Conservation (phyloP, 2,329 filamentous ascomycete genomes). For the Dendrostoma leiphaemia region DNA sequence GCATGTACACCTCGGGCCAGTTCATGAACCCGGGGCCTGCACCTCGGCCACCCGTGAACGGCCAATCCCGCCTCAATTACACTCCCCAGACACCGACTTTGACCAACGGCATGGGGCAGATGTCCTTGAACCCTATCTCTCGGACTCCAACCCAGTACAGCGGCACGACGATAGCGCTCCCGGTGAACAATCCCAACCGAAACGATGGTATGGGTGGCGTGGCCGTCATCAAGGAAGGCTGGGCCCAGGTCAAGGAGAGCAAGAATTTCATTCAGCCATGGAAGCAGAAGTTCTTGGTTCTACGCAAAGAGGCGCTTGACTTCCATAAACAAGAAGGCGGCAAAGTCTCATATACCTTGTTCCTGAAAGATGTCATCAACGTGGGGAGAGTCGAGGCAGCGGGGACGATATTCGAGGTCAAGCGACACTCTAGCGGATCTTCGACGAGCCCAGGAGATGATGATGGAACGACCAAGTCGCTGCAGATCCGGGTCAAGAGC, state of each 20-base stretch:
- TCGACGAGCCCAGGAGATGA: slow-evolving; percentile 73
- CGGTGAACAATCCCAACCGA: slow-evolving; percentile 46
- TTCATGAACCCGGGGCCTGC: slow-evolving; percentile 98
- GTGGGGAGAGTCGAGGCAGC: slow-evolving; percentile 89
- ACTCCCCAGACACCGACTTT: slow-evolving; percentile 69
- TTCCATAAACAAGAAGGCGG: slow-evolving; percentile 90
- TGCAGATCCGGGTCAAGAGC: slow-evolving; percentile 90
- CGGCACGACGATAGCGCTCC: slow-evolving; percentile 70
- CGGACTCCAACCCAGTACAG: slow-evolving; percentile 63
- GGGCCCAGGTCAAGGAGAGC: slow-evolving; percentile 87
- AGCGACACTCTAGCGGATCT: slow-evolving; percentile 66
- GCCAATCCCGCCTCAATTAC: slow-evolving; percentile 77
- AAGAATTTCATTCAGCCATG: slow-evolving; percentile 78
- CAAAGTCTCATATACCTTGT: slow-evolving; percentile 83
- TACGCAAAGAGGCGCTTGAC: slow-evolving; percentile 89
- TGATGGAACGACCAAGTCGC: slow-evolving; percentile 76
- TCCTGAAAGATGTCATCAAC: slow-evolving; percentile 82
- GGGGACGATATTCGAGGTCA: slow-evolving; percentile 92
- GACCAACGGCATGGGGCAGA: slow-evolving; percentile 74
- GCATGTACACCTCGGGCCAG: slow-evolving; percentile 59
- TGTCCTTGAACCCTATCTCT: slow-evolving; percentile 68
- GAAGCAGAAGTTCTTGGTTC: slow-evolving; percentile 89
- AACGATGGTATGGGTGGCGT: slow-evolving; percentile 64
- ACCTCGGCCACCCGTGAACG: slow-evolving; percentile 71
- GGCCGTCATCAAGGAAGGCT: slow-evolving; percentile 76